These are phyloP conservation scores for Stenogyne calaminthoides DNA, from an alignment of 305 asterid species.

Conservation along the genomic window DNA sequence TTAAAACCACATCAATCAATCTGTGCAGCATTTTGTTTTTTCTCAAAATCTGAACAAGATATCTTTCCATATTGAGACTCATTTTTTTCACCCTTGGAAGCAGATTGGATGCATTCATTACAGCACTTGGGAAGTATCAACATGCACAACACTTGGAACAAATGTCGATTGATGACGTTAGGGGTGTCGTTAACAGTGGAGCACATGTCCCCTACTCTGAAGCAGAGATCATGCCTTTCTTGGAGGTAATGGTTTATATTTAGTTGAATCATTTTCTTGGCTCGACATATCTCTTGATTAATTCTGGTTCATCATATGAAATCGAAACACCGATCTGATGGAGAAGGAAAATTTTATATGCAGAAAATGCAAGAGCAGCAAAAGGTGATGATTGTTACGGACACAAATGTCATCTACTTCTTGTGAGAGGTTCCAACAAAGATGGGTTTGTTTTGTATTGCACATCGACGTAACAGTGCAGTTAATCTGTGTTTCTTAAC, in stretches of 20 bases:
- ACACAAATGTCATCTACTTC: conserved; percentile 65
- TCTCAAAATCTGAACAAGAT: conserved; percentile 12
- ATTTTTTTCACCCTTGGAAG: conserved; percentile 11
- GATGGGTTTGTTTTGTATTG: neutral
- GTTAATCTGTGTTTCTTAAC: neutral
- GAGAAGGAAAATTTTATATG: conserved; percentile 25
- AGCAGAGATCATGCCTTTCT: conserved; percentile 59
- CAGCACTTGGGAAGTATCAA: conserved; percentile 70
- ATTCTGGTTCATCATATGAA: neutral
- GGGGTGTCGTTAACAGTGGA: conserved; percentile 68
- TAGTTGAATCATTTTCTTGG: neutral
- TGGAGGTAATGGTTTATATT: conserved; percentile 57
- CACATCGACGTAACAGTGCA: neutral
- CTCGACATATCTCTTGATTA: neutral
- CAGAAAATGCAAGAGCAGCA: conserved; percentile 78
- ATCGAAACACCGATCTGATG: neutral
- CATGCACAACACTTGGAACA: conserved; percentile 73
- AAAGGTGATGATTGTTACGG: conserved; percentile 57
- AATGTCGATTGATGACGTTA: conserved; percentile 69
- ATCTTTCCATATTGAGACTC: conserved; percentile 7
- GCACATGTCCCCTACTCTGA: conserved; percentile 58
- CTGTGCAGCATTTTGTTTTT: neutral
- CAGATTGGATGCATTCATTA: conserved; percentile 74
- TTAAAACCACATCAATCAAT: neutral
- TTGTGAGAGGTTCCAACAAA: conserved; percentile 34